These are phyloP conservation scores for Xylaria longipes DNA, from an alignment of 495 filamentous ascomycete genomes.

Conservation along the genomic window DNA sequence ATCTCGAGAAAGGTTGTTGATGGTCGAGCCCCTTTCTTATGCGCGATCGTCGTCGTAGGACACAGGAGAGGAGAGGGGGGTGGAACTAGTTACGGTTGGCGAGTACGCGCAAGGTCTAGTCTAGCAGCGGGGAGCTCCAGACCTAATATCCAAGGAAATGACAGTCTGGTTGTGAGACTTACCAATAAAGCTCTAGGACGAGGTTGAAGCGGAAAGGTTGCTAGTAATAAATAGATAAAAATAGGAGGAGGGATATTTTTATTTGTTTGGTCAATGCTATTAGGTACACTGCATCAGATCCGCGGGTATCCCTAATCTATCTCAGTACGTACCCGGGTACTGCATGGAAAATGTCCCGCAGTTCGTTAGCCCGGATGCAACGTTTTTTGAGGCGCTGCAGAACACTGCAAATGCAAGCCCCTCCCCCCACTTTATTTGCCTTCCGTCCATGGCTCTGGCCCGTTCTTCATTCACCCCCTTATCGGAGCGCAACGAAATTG, in stretches of 20 bases:
- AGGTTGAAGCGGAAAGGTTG: background rate
- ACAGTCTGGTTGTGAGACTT: background rate
- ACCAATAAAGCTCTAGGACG: background rate
- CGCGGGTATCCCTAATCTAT: background rate
- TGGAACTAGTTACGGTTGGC: background rate
- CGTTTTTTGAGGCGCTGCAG: slow-evolving; percentile 1
- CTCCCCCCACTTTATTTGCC: background rate
- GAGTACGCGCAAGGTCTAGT: background rate
- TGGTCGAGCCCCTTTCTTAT: background rate
- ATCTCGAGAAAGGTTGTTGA: background rate
- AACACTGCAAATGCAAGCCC: background rate
- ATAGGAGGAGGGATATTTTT: slow-evolving; percentile 2
- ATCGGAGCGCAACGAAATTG: background rate
- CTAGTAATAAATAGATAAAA: background rate
- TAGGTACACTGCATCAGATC: too few species aligned
- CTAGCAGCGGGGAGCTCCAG: background rate
- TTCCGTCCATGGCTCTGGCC: background rate
- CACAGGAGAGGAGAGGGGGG: background rate
- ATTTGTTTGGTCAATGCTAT: slow-evolving; percentile 2
- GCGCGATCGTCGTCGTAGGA: background rate
- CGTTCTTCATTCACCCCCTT: too few species aligned
- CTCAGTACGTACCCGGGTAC: too few species aligned
- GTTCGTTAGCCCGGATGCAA: background rate
- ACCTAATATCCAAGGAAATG: background rate
- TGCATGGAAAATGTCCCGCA: slow-evolving; percentile 8